Evolutionary conservation across 257 asterid genomes (phyloP).

Genomic region (Forsythia suspensa): DNA sequence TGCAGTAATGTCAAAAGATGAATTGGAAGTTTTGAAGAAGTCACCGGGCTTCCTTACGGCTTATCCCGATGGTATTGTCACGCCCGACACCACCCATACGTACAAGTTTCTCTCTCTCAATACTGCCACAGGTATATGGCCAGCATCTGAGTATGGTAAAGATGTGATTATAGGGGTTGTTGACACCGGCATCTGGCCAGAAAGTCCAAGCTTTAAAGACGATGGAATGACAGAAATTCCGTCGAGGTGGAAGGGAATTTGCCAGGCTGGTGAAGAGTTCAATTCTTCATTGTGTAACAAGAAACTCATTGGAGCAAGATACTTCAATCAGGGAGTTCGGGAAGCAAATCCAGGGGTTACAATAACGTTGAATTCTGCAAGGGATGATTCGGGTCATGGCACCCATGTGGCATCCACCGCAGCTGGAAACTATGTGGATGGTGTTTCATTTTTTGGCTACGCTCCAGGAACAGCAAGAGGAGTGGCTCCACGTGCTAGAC

Average conservation of each 20-base stretch:
- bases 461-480: conserved; percentile 49
- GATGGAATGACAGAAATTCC: conserved; percentile 44
- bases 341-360: conserved; percentile 25
- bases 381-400: conserved; percentile 45
- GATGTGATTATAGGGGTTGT: conserved; percentile 45
- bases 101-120: conserved; percentile 35
- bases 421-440: conserved; percentile 39
- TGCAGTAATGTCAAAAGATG: conserved; percentile 26
- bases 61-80: conserved; percentile 24
- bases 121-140: conserved; percentile 38
- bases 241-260: conserved; percentile 45
- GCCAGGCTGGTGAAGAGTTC: conserved; percentile 43
- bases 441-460: conserved; percentile 38
- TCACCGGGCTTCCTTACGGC: conserved; percentile 41
- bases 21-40: conserved; percentile 24
- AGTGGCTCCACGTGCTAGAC: conserved; percentile 41
- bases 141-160: conserved; percentile 40
- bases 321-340: conserved; percentile 39
- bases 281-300: conserved; percentile 42
- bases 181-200: conserved; percentile 51
- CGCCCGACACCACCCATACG: conserved; percentile 37
- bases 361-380: conserved; percentile 34
- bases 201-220: conserved; percentile 44
- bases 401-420: conserved; percentile 47
- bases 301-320: conserved; percentile 46